Percentiles rank a stretch among this genome's conserved stretches.
phyloP scores from a whole-genome alignment of 768 basidiomycete genomes.

The Xerocomus spinulosus region DNA sequence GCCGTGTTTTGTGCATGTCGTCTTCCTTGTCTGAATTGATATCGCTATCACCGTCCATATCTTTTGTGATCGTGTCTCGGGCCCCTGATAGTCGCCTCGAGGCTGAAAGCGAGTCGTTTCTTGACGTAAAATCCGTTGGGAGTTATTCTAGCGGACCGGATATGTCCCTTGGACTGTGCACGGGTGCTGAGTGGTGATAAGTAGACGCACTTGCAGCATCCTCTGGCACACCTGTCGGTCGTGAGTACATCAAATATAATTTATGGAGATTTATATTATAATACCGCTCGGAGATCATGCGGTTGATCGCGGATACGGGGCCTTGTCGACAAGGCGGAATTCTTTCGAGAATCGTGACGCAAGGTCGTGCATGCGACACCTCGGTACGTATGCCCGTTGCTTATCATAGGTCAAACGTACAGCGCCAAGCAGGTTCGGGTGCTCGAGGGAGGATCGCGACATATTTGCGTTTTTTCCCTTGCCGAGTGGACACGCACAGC shows the following conservation, averaged over 20 bases:
- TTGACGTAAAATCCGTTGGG: neutral
- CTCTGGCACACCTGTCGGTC: too few species aligned
- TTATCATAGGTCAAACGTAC: too few species aligned
- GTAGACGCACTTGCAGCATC: too few species aligned
- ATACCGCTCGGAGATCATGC: neutral
- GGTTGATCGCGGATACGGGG: conserved; percentile 8
- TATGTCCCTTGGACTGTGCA: too few species aligned
- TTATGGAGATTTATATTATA: neutral
- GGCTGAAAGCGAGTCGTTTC: neutral
- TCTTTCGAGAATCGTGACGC: neutral
- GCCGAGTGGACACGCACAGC: too few species aligned
- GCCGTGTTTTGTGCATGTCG: neutral
- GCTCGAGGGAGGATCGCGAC: neutral
- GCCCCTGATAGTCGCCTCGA: neutral
- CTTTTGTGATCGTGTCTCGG: neutral
- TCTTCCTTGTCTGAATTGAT: neutral
- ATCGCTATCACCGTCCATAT: neutral
- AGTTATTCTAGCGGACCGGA: too few species aligned
- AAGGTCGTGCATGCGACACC: too few species aligned
- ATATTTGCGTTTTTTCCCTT: too few species aligned
- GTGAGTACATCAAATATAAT: too few species aligned
- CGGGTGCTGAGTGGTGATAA: conserved; percentile 1
- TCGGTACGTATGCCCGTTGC: too few species aligned
- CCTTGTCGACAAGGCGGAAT: neutral
- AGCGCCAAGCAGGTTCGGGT: too few species aligned